Evolutionary conservation across 768 basidiomycete genomes (phyloP), one percentile per base, ranked within the genome.

Genomic region (Cystoderma amianthinum): DNA sequence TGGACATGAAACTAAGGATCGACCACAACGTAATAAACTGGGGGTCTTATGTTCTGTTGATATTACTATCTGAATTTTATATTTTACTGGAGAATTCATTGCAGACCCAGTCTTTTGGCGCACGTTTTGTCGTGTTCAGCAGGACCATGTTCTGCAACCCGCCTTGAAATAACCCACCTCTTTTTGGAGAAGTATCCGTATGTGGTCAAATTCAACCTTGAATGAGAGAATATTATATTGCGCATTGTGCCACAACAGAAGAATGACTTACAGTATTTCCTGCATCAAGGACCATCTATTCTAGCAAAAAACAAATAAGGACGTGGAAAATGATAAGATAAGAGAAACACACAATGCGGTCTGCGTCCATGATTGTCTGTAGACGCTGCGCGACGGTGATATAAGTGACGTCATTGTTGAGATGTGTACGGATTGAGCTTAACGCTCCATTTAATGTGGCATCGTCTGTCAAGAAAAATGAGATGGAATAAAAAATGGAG

Each of bases 331-430:
- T 45, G 15, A 54, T 24, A 22, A 50, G 47, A 23, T 50, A 46
- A 2, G 45, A 44, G 20, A 24, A 28, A 52, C 67, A 45, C 41
- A 69, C 65, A 42, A 71, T 66, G 45, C 63, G 67, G 61, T n/a
- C n/a, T n/a, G n/a, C n/a, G n/a, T n/a, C n/a, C n/a, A n/a, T n/a
- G n/a, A n/a, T n/a, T n/a, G n/a, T 74, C 72, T 74, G 70, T 15
- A 82, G 63, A 30, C 80, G 63, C 60, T 85, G 84, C 3, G 85
- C 84, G 36, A 87, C 77, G 2, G 75, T 78, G 15, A 82, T 60
- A 22, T 82, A 51, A 3, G 77, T 78, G 3, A 80, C 64, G 45
- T 76, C 76, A 37, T 69, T 63, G 16, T 65, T 67, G 48, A 85
- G 76, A 51, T 82, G 80, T 43, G 74, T 66, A 13, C 82, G 68